phyloP scores from a whole-genome alignment of 164 flowering plant species.

The Stephania cephalantha region DNA sequence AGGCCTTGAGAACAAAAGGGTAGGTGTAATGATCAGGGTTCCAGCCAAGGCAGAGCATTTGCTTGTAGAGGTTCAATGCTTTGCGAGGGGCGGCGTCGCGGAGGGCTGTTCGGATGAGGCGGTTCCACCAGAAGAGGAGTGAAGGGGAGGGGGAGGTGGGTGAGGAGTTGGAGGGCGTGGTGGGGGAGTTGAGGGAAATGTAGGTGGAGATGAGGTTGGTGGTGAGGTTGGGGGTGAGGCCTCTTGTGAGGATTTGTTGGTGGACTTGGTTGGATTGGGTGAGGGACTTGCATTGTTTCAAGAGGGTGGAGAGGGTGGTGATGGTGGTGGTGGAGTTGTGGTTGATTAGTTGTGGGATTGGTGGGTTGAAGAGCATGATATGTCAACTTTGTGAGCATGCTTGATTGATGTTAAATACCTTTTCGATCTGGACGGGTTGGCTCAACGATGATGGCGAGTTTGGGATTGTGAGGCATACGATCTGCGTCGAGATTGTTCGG shows the following conservation, averaged over 20 bases:
- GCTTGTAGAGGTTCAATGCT: slow-evolving; percentile 21
- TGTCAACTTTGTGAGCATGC: not conserved
- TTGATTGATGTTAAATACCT: too few species aligned
- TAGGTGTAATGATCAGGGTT: slow-evolving; percentile 49
- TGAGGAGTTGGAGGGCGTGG: slow-evolving; percentile 23
- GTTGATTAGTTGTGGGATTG: not conserved
- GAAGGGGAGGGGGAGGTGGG: slow-evolving; percentile 22
- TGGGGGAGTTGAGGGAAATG: slow-evolving; percentile 22
- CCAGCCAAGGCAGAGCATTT: slow-evolving; percentile 34
- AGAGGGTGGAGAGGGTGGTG: slow-evolving; percentile 4
- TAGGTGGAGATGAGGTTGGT: slow-evolving; percentile 21
- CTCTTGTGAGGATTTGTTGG: slow-evolving; percentile 31
- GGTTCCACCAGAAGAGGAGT: slow-evolving; percentile 44
- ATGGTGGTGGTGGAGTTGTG: not conserved
- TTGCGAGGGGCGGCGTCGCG: slow-evolving; percentile 15
- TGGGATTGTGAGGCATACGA: too few species aligned
- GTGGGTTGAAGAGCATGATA: slow-evolving; percentile 7
- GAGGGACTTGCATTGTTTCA: slow-evolving; percentile 24
- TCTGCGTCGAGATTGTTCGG: too few species aligned
- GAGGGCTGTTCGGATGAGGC: slow-evolving; percentile 26
- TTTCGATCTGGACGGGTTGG: too few species aligned
- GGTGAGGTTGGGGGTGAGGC: slow-evolving; percentile 8
- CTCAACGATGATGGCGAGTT: too few species aligned
- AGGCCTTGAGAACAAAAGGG: slow-evolving; percentile 49
- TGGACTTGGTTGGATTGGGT: slow-evolving; percentile 21